Evolutionary conservation across 2,329 filamentous ascomycete genomes (phyloP).

Genomic region (Balansia obtecta): DNA sequence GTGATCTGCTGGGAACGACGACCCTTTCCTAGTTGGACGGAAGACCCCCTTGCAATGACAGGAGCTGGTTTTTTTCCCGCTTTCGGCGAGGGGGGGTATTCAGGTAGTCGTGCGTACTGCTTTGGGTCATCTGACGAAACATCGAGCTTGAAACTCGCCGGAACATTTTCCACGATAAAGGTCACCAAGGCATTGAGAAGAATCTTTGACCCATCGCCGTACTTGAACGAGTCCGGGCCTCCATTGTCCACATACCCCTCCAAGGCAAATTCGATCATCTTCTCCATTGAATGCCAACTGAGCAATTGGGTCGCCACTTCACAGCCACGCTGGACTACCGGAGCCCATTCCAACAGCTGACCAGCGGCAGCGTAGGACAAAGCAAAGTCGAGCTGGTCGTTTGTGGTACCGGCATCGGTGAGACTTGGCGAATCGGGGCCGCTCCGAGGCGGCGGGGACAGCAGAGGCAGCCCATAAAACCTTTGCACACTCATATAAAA

Average conservation of each 20-base stretch:
- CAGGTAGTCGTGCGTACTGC: slow-evolving; percentile 28
- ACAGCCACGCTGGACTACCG: slow-evolving; percentile 44
- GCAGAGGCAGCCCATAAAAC: slow-evolving; percentile 42
- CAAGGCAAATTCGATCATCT: slow-evolving; percentile 46
- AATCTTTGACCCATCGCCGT: slow-evolving; percentile 38
- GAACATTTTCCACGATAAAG: slow-evolving; percentile 49
- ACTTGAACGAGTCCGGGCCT: slow-evolving; percentile 32
- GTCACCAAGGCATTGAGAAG: slow-evolving; percentile 43
- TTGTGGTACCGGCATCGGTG: slow-evolving; percentile 24
- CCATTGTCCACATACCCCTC: slow-evolving; percentile 22
- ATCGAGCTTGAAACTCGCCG: slow-evolving; percentile 47
- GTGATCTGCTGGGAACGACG: slow-evolving; percentile 41
- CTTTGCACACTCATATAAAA: slow-evolving; percentile 46
- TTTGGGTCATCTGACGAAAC: slow-evolving; percentile 23
- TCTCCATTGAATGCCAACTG: slow-evolving; percentile 51
- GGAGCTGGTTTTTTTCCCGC: slow-evolving; percentile 9
- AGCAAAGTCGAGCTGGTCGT: slow-evolving; percentile 39
- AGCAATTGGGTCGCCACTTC: slow-evolving; percentile 46
- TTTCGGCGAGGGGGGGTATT: slow-evolving; percentile 9
- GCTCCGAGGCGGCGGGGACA: slow-evolving; percentile 21
- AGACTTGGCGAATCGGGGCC: slow-evolving; percentile 18
- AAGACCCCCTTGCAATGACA: slow-evolving; percentile 25
- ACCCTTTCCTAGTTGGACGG: slow-evolving; percentile 21
- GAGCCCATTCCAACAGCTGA: slow-evolving; percentile 40
- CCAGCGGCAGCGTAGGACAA: slow-evolving; percentile 55